These are phyloP conservation scores for Trametes cubensis DNA, from an alignment of 768 basidiomycete species.

Conservation along the genomic window DNA sequence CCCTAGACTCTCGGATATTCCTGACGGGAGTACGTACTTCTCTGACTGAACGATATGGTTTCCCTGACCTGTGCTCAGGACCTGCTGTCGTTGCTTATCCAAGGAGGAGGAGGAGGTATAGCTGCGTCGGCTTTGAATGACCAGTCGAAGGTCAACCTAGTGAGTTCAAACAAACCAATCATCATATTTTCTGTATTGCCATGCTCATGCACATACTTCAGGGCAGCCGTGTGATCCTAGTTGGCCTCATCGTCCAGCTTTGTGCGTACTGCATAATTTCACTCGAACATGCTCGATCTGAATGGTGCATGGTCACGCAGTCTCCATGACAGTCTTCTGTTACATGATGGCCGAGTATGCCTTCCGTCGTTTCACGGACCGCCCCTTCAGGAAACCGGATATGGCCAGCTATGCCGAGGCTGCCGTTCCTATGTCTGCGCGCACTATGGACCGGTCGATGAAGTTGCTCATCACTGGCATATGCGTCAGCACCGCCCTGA, in stretches of 20 bases:
- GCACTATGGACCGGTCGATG: constrained; percentile 25
- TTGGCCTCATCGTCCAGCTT: constrained; percentile 33
- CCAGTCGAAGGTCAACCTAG: constrained; percentile 17
- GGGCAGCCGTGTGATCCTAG: constrained; percentile 37
- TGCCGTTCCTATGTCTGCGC: not conserved
- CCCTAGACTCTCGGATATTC: constrained; percentile 35
- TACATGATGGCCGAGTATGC: constrained; percentile 50
- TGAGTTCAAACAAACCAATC: not conserved
- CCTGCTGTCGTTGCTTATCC: constrained; percentile 41
- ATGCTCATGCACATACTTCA: not conserved
- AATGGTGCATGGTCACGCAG: constrained; percentile 26
- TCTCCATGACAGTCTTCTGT: constrained; percentile 46
- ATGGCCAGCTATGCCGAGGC: not conserved
- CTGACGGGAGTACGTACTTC: constrained; percentile 32
- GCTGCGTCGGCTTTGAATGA: constrained; percentile 29
- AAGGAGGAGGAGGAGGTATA: constrained; percentile 42
- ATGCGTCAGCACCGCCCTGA: constrained; percentile 28
- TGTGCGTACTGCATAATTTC: constrained; percentile 22
- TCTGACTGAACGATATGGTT: not conserved
- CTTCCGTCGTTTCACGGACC: constrained; percentile 40
- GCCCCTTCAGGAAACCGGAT: constrained; percentile 35
- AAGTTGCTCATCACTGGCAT: constrained; percentile 33
- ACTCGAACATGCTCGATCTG: not conserved
- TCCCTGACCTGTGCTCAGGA: constrained; percentile 33
- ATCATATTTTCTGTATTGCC: not conserved